Evolutionary conservation across 805 yeast genomes (phyloP).

Genomic region (Kurtzmaniella cleridarum): DNA sequence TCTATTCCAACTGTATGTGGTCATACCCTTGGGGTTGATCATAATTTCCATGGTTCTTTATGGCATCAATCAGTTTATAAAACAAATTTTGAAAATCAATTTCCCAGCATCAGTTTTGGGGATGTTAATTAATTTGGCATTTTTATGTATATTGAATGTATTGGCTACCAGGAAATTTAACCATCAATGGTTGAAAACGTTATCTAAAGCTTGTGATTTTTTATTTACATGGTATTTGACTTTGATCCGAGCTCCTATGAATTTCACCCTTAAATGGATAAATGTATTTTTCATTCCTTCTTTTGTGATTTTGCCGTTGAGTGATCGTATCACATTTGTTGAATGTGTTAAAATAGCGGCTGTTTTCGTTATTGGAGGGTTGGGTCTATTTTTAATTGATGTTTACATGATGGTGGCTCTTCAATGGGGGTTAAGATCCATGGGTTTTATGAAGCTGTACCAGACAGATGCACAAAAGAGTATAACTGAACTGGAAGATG

Average conservation of each 20-base stretch:
- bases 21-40: constrained; percentile 46
- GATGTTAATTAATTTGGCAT: constrained; percentile 53
- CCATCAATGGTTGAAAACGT: constrained; percentile 9
- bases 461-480: constrained; percentile 13
- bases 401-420: constrained; percentile 32
- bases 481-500: constrained; percentile 3
- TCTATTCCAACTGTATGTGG: constrained; percentile 37
- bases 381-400: constrained; percentile 41
- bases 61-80: constrained; percentile 46
- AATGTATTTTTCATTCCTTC: constrained; percentile 75
- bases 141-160: constrained; percentile 35
- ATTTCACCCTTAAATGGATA: constrained; percentile 71
- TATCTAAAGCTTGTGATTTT: constrained; percentile 13
- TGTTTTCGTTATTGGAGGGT: constrained; percentile 62
- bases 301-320: constrained; percentile 64
- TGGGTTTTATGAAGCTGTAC: constrained; percentile 9
- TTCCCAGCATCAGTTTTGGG: constrained; percentile 72
- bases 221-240: constrained; percentile 25
- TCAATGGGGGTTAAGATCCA: constrained; percentile 11
- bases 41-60: constrained; percentile 43
- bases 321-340: constrained; percentile 56
- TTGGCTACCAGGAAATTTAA: constrained; percentile 9
- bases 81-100: constrained; percentile 38
- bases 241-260: constrained; percentile 55
- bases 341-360: constrained; percentile 74